Percentiles rank a stretch among this genome's conserved stretches.
Evolutionary conservation across 345 rosid species (phyloP).

Genomic region (Arabidopsis suecica): DNA sequence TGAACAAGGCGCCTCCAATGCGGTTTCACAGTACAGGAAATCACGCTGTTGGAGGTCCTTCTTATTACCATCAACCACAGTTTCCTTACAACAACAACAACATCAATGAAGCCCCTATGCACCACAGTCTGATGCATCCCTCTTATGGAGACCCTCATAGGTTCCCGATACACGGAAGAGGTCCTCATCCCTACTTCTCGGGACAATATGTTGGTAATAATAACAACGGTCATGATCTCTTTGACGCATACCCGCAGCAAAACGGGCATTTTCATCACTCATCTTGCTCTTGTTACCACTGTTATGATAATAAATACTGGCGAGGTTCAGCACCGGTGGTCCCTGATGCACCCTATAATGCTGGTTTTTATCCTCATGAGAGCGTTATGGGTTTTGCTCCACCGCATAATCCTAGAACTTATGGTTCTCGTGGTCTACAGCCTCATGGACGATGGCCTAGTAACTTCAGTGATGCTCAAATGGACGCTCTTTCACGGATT

Average conservation of each 20-base stretch:
- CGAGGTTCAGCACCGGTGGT: conserved; percentile 54
- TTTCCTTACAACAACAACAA: conserved; percentile 52
- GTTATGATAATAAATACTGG: conserved; percentile 57
- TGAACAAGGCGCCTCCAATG: conserved; percentile 51
- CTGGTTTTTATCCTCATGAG: conserved; percentile 59
- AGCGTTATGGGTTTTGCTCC: conserved; percentile 57
- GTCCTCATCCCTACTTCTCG: conserved; percentile 51
- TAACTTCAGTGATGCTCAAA: conserved; percentile 57
- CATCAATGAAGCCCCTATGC: conserved; percentile 52
- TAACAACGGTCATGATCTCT: conserved; percentile 52
- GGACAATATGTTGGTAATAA: conserved; percentile 57
- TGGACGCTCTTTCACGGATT: conserved; percentile 55
- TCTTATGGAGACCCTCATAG: conserved; percentile 63
- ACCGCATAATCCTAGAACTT: conserved; percentile 49
- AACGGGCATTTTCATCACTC: conserved; percentile 65
- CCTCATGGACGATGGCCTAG: conserved; percentile 68
- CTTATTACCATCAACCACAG: conserved; percentile 56
- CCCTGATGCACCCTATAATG: conserved; percentile 54
- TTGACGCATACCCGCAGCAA: conserved; percentile 56
- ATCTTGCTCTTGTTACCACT: conserved; percentile 74
- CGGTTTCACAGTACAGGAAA: conserved; percentile 58
- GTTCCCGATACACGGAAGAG: conserved; percentile 57
- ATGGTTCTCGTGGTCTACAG: conserved; percentile 51
- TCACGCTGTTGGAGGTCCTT: conserved; percentile 49
- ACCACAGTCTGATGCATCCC: conserved; percentile 46